phyloP scores from a whole-genome alignment of 2,329 filamentous ascomycete genomes.

The Aspergillus tamarii region DNA sequence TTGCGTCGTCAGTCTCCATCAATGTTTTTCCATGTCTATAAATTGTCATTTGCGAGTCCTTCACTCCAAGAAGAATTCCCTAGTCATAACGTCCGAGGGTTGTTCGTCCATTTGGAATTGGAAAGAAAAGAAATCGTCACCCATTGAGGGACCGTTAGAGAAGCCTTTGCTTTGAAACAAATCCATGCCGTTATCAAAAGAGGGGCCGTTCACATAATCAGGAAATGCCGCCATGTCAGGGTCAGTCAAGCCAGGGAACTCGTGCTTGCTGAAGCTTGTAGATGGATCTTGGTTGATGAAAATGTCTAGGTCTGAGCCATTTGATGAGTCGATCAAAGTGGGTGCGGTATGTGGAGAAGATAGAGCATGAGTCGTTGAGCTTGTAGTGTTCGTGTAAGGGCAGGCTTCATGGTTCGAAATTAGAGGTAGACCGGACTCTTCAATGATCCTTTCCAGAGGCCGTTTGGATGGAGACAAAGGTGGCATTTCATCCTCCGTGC shows the following conservation, averaged over 20 bases:
- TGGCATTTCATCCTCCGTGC: slow-evolving; percentile 41
- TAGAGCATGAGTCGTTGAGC: slow-evolving; percentile 34
- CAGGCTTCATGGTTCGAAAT: slow-evolving; percentile 32
- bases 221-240: slow-evolving; percentile 37
- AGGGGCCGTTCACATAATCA: slow-evolving; percentile 37
- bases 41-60: not conserved
- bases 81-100: slow-evolving; percentile 26
- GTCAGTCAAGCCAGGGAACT: slow-evolving; percentile 34
- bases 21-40: slow-evolving; percentile 3
- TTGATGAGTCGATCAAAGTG: slow-evolving; percentile 37
- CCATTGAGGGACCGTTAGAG: slow-evolving; percentile 26
- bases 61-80: slow-evolving; percentile 30
- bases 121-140: slow-evolving; percentile 41
- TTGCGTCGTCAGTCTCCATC: slow-evolving; percentile 22
- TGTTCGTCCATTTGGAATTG: slow-evolving; percentile 43
- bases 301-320: slow-evolving; percentile 44
- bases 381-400: slow-evolving; percentile 34
- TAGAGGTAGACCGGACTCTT: slow-evolving; percentile 33
- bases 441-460: slow-evolving; percentile 33
- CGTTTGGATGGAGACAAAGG: slow-evolving; percentile 39
- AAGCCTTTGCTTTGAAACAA: slow-evolving; percentile 38
- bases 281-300: slow-evolving; percentile 43
- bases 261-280: slow-evolving; percentile 31
- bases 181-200: slow-evolving; percentile 38
- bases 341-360: slow-evolving; percentile 43